phyloP scores from a whole-genome alignment of 768 basidiomycete genomes.

The Termitomyces heimii region DNA sequence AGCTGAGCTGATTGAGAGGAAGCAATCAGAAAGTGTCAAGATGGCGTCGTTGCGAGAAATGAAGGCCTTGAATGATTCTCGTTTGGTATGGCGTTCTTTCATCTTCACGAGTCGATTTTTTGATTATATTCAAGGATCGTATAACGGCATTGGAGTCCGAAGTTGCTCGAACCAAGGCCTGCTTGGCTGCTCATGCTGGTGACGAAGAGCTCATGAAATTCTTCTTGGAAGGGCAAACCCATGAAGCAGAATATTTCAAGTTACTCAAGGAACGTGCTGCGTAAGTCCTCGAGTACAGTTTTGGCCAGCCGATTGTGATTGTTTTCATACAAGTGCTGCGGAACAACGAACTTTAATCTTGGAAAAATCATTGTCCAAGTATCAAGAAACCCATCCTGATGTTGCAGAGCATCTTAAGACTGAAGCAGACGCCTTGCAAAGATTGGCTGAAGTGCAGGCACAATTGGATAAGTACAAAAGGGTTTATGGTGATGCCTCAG shows the following conservation, averaged over 20 bases:
- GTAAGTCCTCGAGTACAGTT: slow-evolving; percentile 31
- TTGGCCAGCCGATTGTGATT: slow-evolving; percentile 11
- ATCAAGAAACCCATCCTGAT: slow-evolving; percentile 49
- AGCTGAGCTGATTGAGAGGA: slow-evolving; percentile 65
- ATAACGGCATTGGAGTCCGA: slow-evolving; percentile 69
- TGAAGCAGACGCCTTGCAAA: slow-evolving; percentile 45
- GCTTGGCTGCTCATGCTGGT: slow-evolving; percentile 68
- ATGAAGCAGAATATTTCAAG: slow-evolving; percentile 46
- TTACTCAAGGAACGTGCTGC: slow-evolving; percentile 46
- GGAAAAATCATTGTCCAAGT: slow-evolving; percentile 43
- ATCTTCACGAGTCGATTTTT: background rate
- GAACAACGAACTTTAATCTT: slow-evolving; percentile 45
- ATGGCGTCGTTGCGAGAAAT: slow-evolving; percentile 56
- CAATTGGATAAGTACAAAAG: slow-evolving; percentile 58
- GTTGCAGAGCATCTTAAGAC: slow-evolving; percentile 39
- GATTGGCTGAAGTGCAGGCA: slow-evolving; percentile 36
- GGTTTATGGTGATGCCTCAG: slow-evolving; percentile 53
- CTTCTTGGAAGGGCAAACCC: slow-evolving; percentile 51
- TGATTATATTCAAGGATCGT: slow-evolving; percentile 48
- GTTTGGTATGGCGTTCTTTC: slow-evolving; percentile 33
- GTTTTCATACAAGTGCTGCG: slow-evolving; percentile 36
- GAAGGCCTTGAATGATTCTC: slow-evolving; percentile 57
- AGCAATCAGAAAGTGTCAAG: slow-evolving; percentile 56
- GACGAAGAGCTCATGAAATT: slow-evolving; percentile 70
- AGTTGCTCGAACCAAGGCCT: slow-evolving; percentile 62